Percentiles rank a stretch among this genome's conserved stretches.
phyloP scores from a whole-genome alignment of 2,329 filamentous ascomycete species.

The Venturia effusa region DNA sequence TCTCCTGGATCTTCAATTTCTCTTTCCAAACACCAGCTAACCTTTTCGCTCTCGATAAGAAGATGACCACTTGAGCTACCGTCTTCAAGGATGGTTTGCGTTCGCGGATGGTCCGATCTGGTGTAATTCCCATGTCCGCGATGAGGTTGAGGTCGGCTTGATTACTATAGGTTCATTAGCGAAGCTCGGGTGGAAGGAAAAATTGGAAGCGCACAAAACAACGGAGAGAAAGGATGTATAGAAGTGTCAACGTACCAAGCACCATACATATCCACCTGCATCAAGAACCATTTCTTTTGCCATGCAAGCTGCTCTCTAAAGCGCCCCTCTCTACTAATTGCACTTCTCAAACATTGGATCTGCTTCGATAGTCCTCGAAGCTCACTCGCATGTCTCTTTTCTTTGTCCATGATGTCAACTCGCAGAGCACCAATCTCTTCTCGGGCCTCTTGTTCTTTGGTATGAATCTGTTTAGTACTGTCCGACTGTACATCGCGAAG shows the following conservation, averaged over 20 bases:
- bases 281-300: slow-evolving; percentile 73
- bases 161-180: slow-evolving; percentile 54
- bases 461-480: slow-evolving; percentile 18
- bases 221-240: slow-evolving; percentile 7
- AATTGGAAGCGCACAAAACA: slow-evolving; percentile 7
- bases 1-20: slow-evolving; percentile 38
- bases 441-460: slow-evolving; percentile 20
- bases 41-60: slow-evolving; percentile 40
- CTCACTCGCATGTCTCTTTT: slow-evolving; percentile 62
- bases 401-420: slow-evolving; percentile 49
- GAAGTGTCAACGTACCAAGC: slow-evolving; percentile 61
- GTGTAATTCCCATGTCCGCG: slow-evolving; percentile 64
- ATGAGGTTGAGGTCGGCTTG: slow-evolving; percentile 81
- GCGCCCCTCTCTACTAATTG: slow-evolving; percentile 66
- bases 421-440: slow-evolving; percentile 17
- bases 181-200: neutral
- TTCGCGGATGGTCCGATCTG: slow-evolving; percentile 34
- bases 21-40: slow-evolving; percentile 39
- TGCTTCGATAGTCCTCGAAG: slow-evolving; percentile 76
- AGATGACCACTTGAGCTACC: slow-evolving; percentile 39
- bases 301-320: slow-evolving; percentile 73
- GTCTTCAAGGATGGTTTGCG: slow-evolving; percentile 36
- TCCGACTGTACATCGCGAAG: slow-evolving; percentile 14
- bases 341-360: slow-evolving; percentile 80
- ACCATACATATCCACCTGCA: slow-evolving; percentile 72